Conservation (phyloP, 345 rosid species). For the Murraya paniculata region DNA sequence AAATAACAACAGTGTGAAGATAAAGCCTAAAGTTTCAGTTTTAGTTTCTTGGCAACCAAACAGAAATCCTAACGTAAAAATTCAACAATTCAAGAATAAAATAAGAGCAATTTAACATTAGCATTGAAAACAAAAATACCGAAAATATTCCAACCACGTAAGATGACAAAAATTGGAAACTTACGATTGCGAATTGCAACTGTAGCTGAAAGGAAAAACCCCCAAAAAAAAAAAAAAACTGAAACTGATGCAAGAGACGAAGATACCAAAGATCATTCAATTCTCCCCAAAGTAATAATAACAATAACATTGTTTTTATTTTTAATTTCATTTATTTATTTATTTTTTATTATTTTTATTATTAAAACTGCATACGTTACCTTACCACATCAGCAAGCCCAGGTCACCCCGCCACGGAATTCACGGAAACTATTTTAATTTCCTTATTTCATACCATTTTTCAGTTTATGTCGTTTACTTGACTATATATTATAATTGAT, state of each 20-base stretch:
- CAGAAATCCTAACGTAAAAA: background rate
- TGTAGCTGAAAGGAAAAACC: background rate
- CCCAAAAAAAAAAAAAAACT: background rate
- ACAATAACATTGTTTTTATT: background rate
- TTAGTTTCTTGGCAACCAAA: background rate
- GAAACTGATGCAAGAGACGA: background rate
- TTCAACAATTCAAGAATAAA: background rate
- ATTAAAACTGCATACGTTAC: background rate
- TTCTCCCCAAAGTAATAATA: background rate
- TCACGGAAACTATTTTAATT: background rate
- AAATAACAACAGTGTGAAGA: background rate
- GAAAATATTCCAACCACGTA: too few relatives aligned
- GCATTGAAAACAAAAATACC: too few relatives aligned
- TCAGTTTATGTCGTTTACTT: background rate
- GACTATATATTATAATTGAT: background rate
- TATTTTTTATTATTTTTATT: background rate
- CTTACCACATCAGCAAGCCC: background rate
- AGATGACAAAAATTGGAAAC: background rate
- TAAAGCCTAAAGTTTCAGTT: background rate
- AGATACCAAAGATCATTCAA: background rate
- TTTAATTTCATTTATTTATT: background rate
- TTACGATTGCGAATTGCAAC: background rate
- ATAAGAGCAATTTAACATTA: too few relatives aligned
- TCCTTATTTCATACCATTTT: background rate
- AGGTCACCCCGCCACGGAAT: background rate